Base-by-base conservation (phyloP, 2,329 filamentous ascomycete species). In the Colletotrichum sp. region DNA sequence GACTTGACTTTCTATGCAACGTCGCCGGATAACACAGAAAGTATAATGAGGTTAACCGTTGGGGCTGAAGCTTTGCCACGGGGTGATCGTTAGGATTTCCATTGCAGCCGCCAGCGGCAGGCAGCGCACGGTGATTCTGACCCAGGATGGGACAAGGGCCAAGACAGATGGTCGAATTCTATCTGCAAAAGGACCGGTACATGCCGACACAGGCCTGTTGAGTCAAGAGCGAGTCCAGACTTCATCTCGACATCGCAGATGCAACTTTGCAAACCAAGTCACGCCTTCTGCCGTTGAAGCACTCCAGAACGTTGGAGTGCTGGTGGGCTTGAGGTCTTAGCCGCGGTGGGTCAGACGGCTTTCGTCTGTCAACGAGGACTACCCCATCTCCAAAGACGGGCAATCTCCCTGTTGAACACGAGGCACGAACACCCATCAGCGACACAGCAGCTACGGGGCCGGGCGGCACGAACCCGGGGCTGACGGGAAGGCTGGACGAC, bases 401-500 rank as follows among this genome's bases (percentile, higher is more conserved):
- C 69, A 13, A 24, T 18, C 57, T 52, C 69, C 57, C 48, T 68
- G 73, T 32, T 26, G 43, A 21, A 36, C 63, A 68, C 63, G 70
- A 60, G 57, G 61, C n/a, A 52, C 63, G 30, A 64, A 28, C 39
- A 48, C n/a, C 26, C 63, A 48, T 64, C 64, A 34, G 64, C 63
- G 32, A 64, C 32, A 57, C 69, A 59, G 68, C 63, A 66, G 21
- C 39, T 64, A 75, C 70, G 73, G 73, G 73, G 72, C 73, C 73
- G 73, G 70, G 43, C 57, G 70, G 73, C 70, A 73, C n/a, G 57
- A 34, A 32, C 57, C 55, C 61, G 69, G 72, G 52, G 63, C 69
- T 63, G 57, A 75, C 32, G 43, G 43, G 61, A 68, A 60, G 57
- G 36, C 34, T 32, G 63, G 26, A 43, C 18, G 52, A 43, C 68